Evolutionary conservation across 352 stramenopile species (phyloP), one percentile per base, ranked within the genome.

Genomic region (Paralagenidium karlingii): DNA sequence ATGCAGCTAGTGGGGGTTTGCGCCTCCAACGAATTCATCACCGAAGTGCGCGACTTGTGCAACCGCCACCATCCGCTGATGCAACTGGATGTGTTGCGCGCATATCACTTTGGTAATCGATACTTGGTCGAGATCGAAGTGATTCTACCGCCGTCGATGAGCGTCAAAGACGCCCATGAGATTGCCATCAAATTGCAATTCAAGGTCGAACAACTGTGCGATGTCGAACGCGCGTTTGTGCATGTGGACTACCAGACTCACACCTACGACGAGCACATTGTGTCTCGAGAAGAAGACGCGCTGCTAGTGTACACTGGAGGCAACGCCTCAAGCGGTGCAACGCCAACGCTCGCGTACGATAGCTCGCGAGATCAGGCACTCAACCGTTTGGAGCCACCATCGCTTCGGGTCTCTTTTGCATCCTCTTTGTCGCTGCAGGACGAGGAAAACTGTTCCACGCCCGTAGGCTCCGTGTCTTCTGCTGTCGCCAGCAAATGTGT

Each of bases 101-200:
- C 78, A 12, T 97, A 98, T 53, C 86, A 97, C 53, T 97, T 96
- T 56, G 91, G 87, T 38, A 81, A 75, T 15, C 94, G 94, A 49
- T 97, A 96, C 52, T 63, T 97, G 24, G 87, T 97, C 0, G 89
- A 97, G 63, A 43, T 97, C 3, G 89, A 98, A 47, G 81, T 97
- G 20, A 82, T 97, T 1, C 66, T 97, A 31, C 85, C 87, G 0
- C 59, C 60, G 11, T 62, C 92, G 15, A 97, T 94, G 50, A 74
- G 82, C 1, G 63, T 98, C n/a, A 84, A 90, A 49, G 66, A 91
- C 41, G 81, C 75, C 24, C 92, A 98, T 58, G 92, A 98, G 56
- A 85, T 97, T 37, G 84, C 82, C 15, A 79, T 97, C 38, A 82
- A 96, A 51, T 64, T 98, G 32, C 89, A 98, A 51, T 94, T 96